Percentiles rank a stretch among this genome's conserved stretches.
Conservation (phyloP, 2,329 filamentous ascomycete species). For the Ophiocordyceps camponoti-leonardi region DNA sequence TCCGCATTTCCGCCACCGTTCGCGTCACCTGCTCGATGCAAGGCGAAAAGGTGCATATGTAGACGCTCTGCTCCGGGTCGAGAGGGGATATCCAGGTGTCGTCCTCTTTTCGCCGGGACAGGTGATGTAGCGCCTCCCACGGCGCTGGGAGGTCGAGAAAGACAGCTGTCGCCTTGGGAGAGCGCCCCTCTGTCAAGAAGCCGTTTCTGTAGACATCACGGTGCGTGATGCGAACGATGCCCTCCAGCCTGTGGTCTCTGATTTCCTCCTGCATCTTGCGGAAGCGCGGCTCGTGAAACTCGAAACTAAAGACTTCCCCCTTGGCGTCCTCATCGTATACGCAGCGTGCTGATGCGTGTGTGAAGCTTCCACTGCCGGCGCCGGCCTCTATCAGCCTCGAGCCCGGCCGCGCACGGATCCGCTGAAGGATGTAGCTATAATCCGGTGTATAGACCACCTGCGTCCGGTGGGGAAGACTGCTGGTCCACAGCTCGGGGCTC, state of each 20-base stretch:
- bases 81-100: slow-evolving; percentile 42
- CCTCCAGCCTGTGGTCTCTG: slow-evolving; percentile 44
- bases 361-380: slow-evolving; percentile 69
- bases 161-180: slow-evolving; percentile 49
- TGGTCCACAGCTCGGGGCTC: slow-evolving; percentile 70
- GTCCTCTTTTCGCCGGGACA: slow-evolving; percentile 34
- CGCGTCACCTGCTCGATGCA: slow-evolving; percentile 92
- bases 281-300: slow-evolving; percentile 61
- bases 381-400: slow-evolving; percentile 63
- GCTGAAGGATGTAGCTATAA: slow-evolving; percentile 69
- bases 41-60: slow-evolving; percentile 88
- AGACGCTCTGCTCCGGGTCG: slow-evolving; percentile 51
- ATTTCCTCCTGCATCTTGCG: slow-evolving; percentile 54
- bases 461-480: slow-evolving; percentile 62
- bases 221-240: slow-evolving; percentile 55
- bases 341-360: slow-evolving; percentile 59
- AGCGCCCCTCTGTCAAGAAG: slow-evolving; percentile 44
- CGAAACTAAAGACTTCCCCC: slow-evolving; percentile 67
- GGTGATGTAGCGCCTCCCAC: slow-evolving; percentile 61
- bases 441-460: slow-evolving; percentile 80
- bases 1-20: slow-evolving; percentile 66
- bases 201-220: slow-evolving; percentile 65
- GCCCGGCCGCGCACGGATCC: slow-evolving; percentile 57
- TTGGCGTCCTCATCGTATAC: slow-evolving; percentile 39
- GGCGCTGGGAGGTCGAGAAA: slow-evolving; percentile 71